Base-by-base conservation (phyloP, 176 grass and related monocot species). In the Triticum dicoccoides region DNA sequence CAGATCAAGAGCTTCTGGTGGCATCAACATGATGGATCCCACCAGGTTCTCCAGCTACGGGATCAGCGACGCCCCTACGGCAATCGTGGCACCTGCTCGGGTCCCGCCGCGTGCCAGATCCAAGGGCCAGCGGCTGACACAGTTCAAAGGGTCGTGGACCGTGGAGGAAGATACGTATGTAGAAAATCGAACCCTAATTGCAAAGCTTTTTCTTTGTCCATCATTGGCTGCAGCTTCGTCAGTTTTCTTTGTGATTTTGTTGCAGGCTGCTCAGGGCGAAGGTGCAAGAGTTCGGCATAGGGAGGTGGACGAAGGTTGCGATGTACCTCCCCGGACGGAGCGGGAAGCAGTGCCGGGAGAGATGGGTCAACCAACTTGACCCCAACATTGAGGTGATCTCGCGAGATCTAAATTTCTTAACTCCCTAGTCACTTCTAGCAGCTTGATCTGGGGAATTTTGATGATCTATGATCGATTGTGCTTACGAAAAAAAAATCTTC, bases 331-430 rank as follows among this genome's bases (percentile, higher is more conserved):
- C 84, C 0, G 88, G 90, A 1, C 91, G 91, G 47, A 92, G 90
- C 24, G 93, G 93, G 11, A 98, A 95, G 78, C 91, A 94, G 41
- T 94, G 96, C 10, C 86, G 91, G 61, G 96, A 94, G 76, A 86
- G 96, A 92, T 95, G 91, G 91, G 91, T 92, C 70, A 95, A 98
- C 72, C 91, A 95, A 86, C 47, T 98, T 0, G 70, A 80, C 2
- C 96, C 93, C 2, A 42, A 73, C 25, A 95, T 92, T 72, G 88
- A 88, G 91, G 96, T 98, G 23, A 77, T 76, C 3, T 56, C 8
- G 15, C 27, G 2, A 54, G 4, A 76, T 73, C 27, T 79, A 45
- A 3, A 2, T 49, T 42, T 85, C 49, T 68, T 42, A 54, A 18
- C 5, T 49, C 15, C 51, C 51, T 54, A 10, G 35, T 65, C 2